Base-by-base conservation (phyloP, 257 asterid genomes). In the Anisodus acutangulus region DNA sequence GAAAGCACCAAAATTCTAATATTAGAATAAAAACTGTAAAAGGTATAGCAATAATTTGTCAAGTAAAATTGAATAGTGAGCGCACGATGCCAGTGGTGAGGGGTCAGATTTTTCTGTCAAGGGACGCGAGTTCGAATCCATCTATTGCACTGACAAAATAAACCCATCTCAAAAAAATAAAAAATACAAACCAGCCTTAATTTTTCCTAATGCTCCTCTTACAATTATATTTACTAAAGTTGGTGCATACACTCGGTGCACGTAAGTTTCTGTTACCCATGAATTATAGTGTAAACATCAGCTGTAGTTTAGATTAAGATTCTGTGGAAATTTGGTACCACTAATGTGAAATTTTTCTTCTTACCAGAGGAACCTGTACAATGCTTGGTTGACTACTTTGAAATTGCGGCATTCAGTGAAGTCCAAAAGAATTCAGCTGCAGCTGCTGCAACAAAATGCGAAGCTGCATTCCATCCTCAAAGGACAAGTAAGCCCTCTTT, bases 281-380 rank as follows among this genome's bases (percentile, higher is more conserved):
- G 4, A 53, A 51, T 78, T 51, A 51, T 54, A 26, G 13, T 51
- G 26, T 53, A 78, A 26, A 78, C 26, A 26, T 59, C 66, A 51
- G 49, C 8, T 78, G 81, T 78, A 22, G 47, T 76, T 11, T 78
- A 13, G 22, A 78, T 11, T 26, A 26, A 43, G 47, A 53, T 26
- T 8, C 63, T 76, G 63, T 76, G 22, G 8, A 59, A 59, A 47
- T 64, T 84, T 63, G 16, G 31, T 6, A 22, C 49, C 37, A 62
- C 22, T 31, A 35, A 11, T 85, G 26, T 86, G 79, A 57, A 59
- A 17, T 84, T 83, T 83, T 82, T 63, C 68, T 64, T 78, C 35
- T 84, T 69, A 81, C 81, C 95, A 95, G 98, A 91, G 92, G 89
- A 91, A 88, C 88, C 88, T 93, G 47, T 95, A 92, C 55, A 91